phyloP scores from a whole-genome alignment of 805 yeast species.

The Peterozyma toletana region DNA sequence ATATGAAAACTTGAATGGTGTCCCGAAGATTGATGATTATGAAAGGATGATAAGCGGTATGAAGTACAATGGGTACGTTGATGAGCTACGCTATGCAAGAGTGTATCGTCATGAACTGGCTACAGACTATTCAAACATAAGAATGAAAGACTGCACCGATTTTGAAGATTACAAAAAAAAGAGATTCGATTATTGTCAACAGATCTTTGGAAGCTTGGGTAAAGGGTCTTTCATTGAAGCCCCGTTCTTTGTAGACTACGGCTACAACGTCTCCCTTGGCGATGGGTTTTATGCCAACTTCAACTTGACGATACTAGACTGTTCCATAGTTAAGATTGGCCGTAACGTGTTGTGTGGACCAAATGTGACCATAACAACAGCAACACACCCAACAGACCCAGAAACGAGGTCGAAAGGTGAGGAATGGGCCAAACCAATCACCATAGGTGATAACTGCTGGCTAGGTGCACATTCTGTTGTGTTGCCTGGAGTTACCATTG shows the following conservation, averaged over 20 bases:
- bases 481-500: conserved; percentile 61
- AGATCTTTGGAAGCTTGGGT: conserved; percentile 43
- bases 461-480: conserved; percentile 48
- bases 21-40: conserved; percentile 30
- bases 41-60: conserved; percentile 49
- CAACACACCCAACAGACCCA: conserved; percentile 55
- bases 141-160: conserved; percentile 25
- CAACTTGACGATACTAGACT: conserved; percentile 49
- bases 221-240: conserved; percentile 39
- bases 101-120: conserved; percentile 26
- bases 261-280: conserved; percentile 53
- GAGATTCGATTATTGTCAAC: conserved; percentile 26
- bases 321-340: conserved; percentile 55
- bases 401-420: conserved; percentile 22
- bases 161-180: conserved; percentile 25
- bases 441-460: conserved; percentile 64
- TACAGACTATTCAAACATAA: conserved; percentile 24
- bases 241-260: conserved; percentile 61
- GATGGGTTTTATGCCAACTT: conserved; percentile 54
- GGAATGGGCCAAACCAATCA: conserved; percentile 52
- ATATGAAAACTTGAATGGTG: conserved; percentile 10
- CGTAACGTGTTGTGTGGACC: conserved; percentile 58
- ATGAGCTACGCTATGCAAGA: conserved; percentile 21
- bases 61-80: conserved; percentile 11
- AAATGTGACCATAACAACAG: conserved; percentile 49